Evolutionary conservation across 768 basidiomycete species (phyloP).

Genomic region (Tricholoma saponaceum): DNA sequence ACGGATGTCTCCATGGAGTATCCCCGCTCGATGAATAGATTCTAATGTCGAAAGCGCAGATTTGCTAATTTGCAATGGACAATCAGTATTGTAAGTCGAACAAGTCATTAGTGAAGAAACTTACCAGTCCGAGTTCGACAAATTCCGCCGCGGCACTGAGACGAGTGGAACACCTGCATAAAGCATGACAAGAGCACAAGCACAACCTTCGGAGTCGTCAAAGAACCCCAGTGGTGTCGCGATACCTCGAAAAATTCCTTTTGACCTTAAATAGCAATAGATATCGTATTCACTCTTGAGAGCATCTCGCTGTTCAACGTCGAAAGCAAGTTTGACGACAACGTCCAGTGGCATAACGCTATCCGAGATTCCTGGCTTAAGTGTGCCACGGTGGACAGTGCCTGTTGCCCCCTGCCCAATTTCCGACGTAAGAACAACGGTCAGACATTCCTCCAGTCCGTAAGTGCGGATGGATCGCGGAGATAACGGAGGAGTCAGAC

Average conservation of each 20-base stretch:
- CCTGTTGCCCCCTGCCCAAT: constrained; percentile 16
- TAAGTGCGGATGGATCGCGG: constrained; percentile 9
- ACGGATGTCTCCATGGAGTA: constrained; percentile 17
- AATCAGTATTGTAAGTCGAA: constrained; percentile 6
- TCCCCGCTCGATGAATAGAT: constrained; percentile 13
- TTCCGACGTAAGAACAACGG: constrained; percentile 13
- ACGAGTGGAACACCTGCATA: constrained; percentile 9
- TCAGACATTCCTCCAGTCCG: constrained; percentile 12
- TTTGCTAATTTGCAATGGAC: constrained; percentile 10
- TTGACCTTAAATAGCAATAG: constrained; percentile 12
- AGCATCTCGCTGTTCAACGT: constrained; percentile 11
- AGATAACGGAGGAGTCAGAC: constrained; percentile 6
- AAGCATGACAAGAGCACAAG: constrained; percentile 12
- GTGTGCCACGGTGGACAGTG: constrained; percentile 14
- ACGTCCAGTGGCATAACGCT: constrained; percentile 11
- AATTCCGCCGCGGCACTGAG: not conserved
- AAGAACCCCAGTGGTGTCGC: constrained; percentile 12
- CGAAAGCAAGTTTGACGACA: constrained; percentile 14
- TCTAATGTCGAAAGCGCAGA: constrained; percentile 9
- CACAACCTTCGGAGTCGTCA: constrained; percentile 13
- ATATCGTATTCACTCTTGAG: constrained; percentile 14
- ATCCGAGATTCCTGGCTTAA: constrained; percentile 8
- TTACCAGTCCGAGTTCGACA: constrained; percentile 12
- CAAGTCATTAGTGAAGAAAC: constrained; percentile 8
- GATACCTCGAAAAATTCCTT: constrained; percentile 12